A percentile compares a stretch with the other conserved stretches of the same genome.
These are phyloP conservation scores for Millerago galiae DNA, from an alignment of 805 yeast species.

Conservation along the genomic window DNA sequence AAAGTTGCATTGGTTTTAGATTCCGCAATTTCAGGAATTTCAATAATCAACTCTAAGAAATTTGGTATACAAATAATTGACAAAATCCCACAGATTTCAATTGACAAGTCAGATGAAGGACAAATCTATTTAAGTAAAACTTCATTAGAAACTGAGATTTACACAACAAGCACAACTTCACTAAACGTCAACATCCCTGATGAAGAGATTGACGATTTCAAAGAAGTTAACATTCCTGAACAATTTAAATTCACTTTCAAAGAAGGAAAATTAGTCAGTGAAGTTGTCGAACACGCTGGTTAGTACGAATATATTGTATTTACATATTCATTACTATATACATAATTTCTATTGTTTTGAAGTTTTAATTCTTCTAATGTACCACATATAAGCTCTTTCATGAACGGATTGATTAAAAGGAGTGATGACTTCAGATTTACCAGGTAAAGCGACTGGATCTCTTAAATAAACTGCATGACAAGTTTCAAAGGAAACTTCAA, in stretches of 20 bases:
- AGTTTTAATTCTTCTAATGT: slow-evolving; percentile 61
- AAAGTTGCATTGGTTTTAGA: slow-evolving; percentile 78
- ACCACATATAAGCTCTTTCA: slow-evolving; percentile 93
- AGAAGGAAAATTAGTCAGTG: slow-evolving; percentile 56
- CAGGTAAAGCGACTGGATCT: slow-evolving; percentile 96
- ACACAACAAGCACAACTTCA: slow-evolving; percentile 79
- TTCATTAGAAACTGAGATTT: slow-evolving; percentile 69
- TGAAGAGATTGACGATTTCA: slow-evolving; percentile 62
- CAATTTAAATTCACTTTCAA: slow-evolving; percentile 73
- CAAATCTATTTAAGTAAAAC: slow-evolving; percentile 68
- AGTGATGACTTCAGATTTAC: slow-evolving; percentile 90
- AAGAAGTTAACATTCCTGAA: slow-evolving; percentile 84
- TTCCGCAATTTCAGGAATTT: slow-evolving; percentile 79
- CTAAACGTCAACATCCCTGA: slow-evolving; percentile 80
- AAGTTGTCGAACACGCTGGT: slow-evolving; percentile 80
- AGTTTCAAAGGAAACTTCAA: slow-evolving; percentile 83
- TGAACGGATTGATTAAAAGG: slow-evolving; percentile 81
- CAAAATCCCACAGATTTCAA: slow-evolving; percentile 72
- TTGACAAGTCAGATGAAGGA: slow-evolving; percentile 88
- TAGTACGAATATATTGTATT: slow-evolving; percentile 21
- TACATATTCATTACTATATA: slow-evolving; percentile 2
- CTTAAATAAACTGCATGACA: slow-evolving; percentile 96
- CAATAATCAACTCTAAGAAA: slow-evolving; percentile 71
- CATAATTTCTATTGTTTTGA: slow-evolving; percentile 11
- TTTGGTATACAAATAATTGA: slow-evolving; percentile 85